Percentiles rank a stretch among this genome's conserved stretches.
These are phyloP conservation scores for Phytophthora foliorum DNA, from an alignment of 352 stramenopile species.

Conservation along the genomic window DNA sequence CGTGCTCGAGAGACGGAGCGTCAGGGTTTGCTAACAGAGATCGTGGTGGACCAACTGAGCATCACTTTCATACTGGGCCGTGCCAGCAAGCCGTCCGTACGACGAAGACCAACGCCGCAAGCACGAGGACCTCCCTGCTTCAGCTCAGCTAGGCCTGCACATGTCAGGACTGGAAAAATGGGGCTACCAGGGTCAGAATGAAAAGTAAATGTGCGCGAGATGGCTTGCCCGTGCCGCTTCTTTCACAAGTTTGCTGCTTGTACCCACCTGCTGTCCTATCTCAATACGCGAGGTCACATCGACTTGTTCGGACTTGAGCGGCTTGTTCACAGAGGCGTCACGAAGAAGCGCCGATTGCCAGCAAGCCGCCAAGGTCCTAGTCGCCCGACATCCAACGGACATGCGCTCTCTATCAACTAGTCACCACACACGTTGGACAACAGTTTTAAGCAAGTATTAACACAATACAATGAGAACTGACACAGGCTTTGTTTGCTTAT, in stretches of 20 bases:
- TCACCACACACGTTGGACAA: too few species aligned
- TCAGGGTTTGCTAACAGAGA: neutral
- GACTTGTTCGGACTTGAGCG: constrained; percentile 7
- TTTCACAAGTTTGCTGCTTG: neutral
- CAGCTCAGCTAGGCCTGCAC: neutral
- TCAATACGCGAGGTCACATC: neutral
- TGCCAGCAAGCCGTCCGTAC: neutral
- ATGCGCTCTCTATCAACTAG: too few species aligned
- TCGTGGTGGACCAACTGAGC: neutral
- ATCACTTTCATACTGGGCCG: constrained; percentile 4
- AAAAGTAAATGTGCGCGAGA: neutral
- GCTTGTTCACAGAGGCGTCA: too few species aligned
- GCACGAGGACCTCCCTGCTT: constrained; percentile 4
- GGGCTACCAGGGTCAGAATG: neutral
- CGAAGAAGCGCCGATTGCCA: too few species aligned
- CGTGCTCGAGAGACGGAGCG: constrained; percentile 13
- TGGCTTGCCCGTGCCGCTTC: constrained; percentile 1
- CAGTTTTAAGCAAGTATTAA: too few species aligned
- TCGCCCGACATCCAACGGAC: too few species aligned
- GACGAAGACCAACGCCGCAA: neutral
- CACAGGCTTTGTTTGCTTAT: too few species aligned
- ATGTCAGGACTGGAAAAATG: constrained; percentile 2
- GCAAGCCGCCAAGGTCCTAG: too few species aligned
- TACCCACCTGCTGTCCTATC: neutral
- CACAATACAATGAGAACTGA: too few species aligned